Base-by-base conservation (phyloP, 2,329 filamentous ascomycete species). In the Davidsoniella virescens region DNA sequence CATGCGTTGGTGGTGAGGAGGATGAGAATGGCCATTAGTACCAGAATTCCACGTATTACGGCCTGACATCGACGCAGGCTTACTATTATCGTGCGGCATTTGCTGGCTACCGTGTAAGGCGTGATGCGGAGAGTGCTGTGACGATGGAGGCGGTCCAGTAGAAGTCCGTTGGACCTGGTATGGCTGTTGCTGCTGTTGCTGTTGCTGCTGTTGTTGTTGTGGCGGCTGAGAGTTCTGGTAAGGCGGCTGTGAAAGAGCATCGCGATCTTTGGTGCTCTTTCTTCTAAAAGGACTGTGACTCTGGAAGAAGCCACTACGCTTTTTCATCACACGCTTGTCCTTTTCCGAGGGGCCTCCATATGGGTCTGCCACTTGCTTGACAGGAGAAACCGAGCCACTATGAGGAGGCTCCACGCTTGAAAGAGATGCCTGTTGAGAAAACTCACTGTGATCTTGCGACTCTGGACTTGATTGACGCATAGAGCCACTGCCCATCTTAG, bases 241-340 rank as follows among this genome's bases (percentile, higher is more conserved):
- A 6, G 51, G 48, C 9, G 51, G 44, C 29, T 53, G 51, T 8
- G 48, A 33, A 23, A 53, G 40, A 26, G 44, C 25, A 42, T 47
- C 44, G 14, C 45, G 49, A 42, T 86, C 85, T 59, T 86, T 88
- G 49, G 82, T 87, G 62, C 88, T 94, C 75, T 93, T 94, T 50
- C 90, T 78, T 29, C 88, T 76, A 69, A 98, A 98, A 0, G 90
- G 90, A 56, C 84, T 90, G 60, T 90, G 84, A 58, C 87, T 87
- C 62, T 88, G 86, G 67, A 98, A 94, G 65, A 96, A 95, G 1
- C 85, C 84, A 54, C 85, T 93, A 67, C 75, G 80, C 63, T 78
- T 78, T 65, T 80, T 80, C 49, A 73, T 71, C 14, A 87, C 69
- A 44, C 78, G 73, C 60, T 81, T 86, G 12, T 86, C 80, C 60